Evolutionary conservation across 129 eudicot species (phyloP), one percentile per base, ranked within the genome.

Genomic region (Tanacetum coccineum): DNA sequence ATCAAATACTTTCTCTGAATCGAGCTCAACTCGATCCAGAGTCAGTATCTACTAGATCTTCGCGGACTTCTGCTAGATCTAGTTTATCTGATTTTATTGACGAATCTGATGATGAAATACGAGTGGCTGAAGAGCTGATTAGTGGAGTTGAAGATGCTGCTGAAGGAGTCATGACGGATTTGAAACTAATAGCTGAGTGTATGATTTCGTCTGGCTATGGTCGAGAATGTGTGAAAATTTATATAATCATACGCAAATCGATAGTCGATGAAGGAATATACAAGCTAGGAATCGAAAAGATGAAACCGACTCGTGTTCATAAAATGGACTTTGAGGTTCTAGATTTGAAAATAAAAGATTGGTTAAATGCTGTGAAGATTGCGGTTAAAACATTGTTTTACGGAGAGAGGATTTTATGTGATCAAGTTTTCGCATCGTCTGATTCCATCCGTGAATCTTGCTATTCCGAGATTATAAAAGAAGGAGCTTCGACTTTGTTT

Each of bases 131-230:
- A 2, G 82, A 78, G 18, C 40, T 78, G 55, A 81, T 84, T 11
- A 18, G 50, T 3, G 90, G 77, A 30, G 87, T 70, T 6, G 90
- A 83, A 55, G 84, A 73, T 25, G 79, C 44, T 3, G 79, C 88
- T 1, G 75, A 63, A 45, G 22, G 73, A 42, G 85, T 76, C 13
- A 87, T 90, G 89, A 61, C 56, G n/a, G 92, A 87, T 69, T 57
- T 90, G 60, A 80, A 72, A 61, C 28, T 62, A 40, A 87, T 90
- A 40, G 95, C 97, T 0, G 95, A 90, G 21, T 90, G 92, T 39
- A 90, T 90, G 97, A 90, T 90, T 60, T 78, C 84, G 18, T 70
- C 82, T 3, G 97, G 97, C 0, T 90, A 87, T 21, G 86, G 84
- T 4, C 81, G 77, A 18, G 95, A 90, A 30, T 87, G 95, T 48